Evolutionary conservation across 495 filamentous ascomycete genomes (phyloP).

Genomic region (Aspergillus affinis): DNA sequence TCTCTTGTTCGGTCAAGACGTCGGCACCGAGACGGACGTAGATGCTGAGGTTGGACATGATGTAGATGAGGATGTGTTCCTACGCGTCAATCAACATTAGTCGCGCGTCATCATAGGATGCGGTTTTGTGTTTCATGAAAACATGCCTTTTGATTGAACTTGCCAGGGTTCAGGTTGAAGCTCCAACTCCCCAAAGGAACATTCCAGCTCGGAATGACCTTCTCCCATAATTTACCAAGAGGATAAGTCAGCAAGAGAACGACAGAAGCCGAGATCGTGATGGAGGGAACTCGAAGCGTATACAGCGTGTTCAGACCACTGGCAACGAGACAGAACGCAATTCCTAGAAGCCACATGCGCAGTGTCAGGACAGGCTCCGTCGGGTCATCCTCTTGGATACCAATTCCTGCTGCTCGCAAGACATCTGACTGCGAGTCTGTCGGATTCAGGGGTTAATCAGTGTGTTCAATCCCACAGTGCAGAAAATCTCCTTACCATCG

Average conservation of each 20-base stretch:
- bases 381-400: slow-evolving; percentile 22
- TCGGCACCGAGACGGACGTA: slow-evolving; percentile 63
- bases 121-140: not conserved
- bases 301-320: slow-evolving; percentile 66
- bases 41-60: slow-evolving; percentile 54
- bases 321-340: slow-evolving; percentile 57
- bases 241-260: slow-evolving; percentile 66
- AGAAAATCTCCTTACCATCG: not conserved
- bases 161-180: slow-evolving; percentile 61
- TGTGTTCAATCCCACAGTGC: not conserved
- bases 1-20: slow-evolving; percentile 57
- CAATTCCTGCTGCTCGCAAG: slow-evolving; percentile 29
- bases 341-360: slow-evolving; percentile 63
- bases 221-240: slow-evolving; percentile 54
- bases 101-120: slow-evolving; percentile 24
- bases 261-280: slow-evolving; percentile 59
- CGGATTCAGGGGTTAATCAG: not conserved
- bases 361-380: slow-evolving; percentile 55
- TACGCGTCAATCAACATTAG: slow-evolving; percentile 23
- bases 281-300: slow-evolving; percentile 51
- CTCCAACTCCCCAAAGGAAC: slow-evolving; percentile 47
- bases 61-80: slow-evolving; percentile 65
- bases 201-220: slow-evolving; percentile 46
- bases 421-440: slow-evolving; percentile 22
- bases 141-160: slow-evolving; percentile 56